Evolutionary conservation across 2,329 filamentous ascomycete genomes (phyloP), one percentile per base, ranked within the genome.

Genomic region (Phaeoacremonium minimum): DNA sequence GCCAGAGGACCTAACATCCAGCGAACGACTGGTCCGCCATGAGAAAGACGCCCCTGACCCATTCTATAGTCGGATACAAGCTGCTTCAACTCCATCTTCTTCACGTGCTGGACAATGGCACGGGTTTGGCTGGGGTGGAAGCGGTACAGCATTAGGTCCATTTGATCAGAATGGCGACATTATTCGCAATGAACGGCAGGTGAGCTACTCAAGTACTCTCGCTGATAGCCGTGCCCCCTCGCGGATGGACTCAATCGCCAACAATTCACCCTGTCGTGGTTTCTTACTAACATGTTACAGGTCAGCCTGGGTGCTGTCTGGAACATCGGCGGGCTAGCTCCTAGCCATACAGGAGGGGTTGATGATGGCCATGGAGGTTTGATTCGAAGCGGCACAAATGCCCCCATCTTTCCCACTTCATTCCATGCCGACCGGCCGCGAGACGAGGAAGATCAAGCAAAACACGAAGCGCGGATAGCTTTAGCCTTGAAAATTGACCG

Each of bases 401-500:
- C 87, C 28, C 84, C 82, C 5, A 64, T 78, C n/a, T 76, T 73
- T 43, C 66, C 67, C 0, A 72, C 71, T n/a, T 60, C 66, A 0
- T 79, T 78, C 37, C 58, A 64, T 1, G 56, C 54, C 6, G 41
- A 55, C 1, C 58, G 57, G 15, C 55, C 63, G 6, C 67, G 58
- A 31, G 54, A 67, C 2, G 71, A 77, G 26, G 77, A 85, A 26
- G 78, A 87, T 28, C 63, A 73, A 11, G 77, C 83, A 38, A 79
- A 76, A 35, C 85, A 95, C 52, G 78, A 85, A 50, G 75, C 76
- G 28, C 79, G 88, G 18, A 63, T 98, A 37, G 89, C 90, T 7
- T 67, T 83, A 13, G 93, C 93, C 4, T 69, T 97, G 35, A 76
- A 86, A n/a, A 73, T 97, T 42, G 81, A 95, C 53, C 80, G 78